These are phyloP conservation scores for Stagonosporopsis vannaccii DNA, from an alignment of 2,329 filamentous ascomycete species.

Conservation along the genomic window DNA sequence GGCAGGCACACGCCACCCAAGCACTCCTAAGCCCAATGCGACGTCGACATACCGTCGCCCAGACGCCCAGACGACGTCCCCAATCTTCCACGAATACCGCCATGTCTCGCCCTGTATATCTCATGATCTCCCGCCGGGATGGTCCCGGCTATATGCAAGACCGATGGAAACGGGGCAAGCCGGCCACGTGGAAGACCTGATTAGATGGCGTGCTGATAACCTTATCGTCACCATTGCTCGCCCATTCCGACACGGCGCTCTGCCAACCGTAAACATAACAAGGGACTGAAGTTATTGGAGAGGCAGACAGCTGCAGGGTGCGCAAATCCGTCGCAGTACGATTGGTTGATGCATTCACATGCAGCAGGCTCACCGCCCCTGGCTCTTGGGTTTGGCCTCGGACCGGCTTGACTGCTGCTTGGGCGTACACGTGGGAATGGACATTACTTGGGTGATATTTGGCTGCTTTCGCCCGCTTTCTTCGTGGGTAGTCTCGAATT, in stretches of 20 bases:
- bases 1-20: not conserved
- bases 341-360: not conserved
- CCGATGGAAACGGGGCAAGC: constrained; percentile 1
- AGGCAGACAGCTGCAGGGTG: not conserved
- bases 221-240: constrained; percentile 33
- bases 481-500: not conserved
- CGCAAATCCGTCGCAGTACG: not conserved
- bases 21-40: not conserved
- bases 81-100: constrained; percentile 10
- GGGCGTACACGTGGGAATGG: not conserved
- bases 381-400: not conserved
- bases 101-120: not conserved
- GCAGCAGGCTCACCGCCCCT: constrained; percentile 6
- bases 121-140: constrained; percentile 3
- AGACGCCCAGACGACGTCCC: constrained; percentile 2
- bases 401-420: not conserved
- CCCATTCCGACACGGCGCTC: not conserved
- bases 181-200: constrained; percentile 20
- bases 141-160: constrained; percentile 19
- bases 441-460: not conserved
- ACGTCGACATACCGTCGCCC: not conserved
- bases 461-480: not conserved
- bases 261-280: not conserved
- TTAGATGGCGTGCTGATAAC: constrained; percentile 31
- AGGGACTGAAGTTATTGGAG: not conserved